Evolutionary conservation across 257 asterid species (phyloP), one percentile per base, ranked within the genome.

Genomic region (Verbena officinalis): DNA sequence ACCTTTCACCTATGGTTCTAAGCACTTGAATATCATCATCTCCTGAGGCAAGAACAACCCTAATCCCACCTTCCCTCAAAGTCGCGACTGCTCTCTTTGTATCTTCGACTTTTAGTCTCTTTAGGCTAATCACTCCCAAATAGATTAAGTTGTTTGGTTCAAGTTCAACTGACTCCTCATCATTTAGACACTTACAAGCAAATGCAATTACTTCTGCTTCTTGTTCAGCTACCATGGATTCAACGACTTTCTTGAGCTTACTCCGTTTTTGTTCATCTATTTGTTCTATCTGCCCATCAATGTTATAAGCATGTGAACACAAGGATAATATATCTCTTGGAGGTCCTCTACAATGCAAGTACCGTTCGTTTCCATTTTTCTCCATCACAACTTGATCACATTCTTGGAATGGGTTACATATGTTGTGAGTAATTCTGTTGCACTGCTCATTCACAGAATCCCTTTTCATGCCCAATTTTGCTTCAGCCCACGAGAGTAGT

Each of bases 401-500:
- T 62, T 67, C 72, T 51, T 50, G 13, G 40, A 43, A 19, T 16
- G 62, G 65, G 21, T 73, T 48, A 21, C 23, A 7, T 12, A 16
- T 66, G 0, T 8, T 12, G 43, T 9, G 8, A 1, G 24, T 16
- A 8, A 13, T n/a, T 22, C 52, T 5, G 16, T 36, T 22, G 60
- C 73, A 62, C 5, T 40, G 69, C 8, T 50, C 59, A 19, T 0
- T 17, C 31, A 55, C 14, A 2, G 42, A 17, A 17, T 54, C 65
- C 15, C 10, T 27, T 22, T 24, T 45, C 73, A 75, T 17, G 8
- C 81, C 84, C 48, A 52, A 14, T 19, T 44, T 67, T 6, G 62
- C 68, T 45, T 68, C 73, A 1, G 75, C 81, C 75, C 81, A 77
- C n/a, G 62, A 66, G 22, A 68, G 12, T 7, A 60, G 57, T 9